phyloP scores from a whole-genome alignment of 179 eudicot genomes.

The Patellifolia procumbens region DNA sequence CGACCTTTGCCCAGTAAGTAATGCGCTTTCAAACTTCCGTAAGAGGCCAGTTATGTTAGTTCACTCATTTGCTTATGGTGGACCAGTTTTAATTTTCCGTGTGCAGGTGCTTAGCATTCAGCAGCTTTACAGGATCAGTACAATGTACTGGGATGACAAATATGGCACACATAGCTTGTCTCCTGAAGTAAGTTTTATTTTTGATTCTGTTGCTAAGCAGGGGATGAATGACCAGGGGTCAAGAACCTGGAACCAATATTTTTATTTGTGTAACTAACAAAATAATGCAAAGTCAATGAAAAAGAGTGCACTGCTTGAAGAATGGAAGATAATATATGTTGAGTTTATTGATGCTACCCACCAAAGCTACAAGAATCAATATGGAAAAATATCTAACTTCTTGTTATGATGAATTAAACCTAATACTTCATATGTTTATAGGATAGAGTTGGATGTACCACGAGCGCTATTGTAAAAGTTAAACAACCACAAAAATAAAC shows the following conservation, averaged over 20 bases:
- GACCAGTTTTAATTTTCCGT: conserved; percentile 28
- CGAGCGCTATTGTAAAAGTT: too few species aligned
- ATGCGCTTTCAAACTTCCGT: conserved; percentile 26
- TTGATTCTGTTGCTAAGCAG: not conserved
- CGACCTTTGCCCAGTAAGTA: conserved; percentile 85
- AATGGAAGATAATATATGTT: too few species aligned
- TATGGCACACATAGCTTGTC: conserved; percentile 92
- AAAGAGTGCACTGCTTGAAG: not conserved
- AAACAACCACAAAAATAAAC: too few species aligned
- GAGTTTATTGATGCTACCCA: not conserved
- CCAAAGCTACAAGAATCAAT: not conserved
- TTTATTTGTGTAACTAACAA: not conserved
- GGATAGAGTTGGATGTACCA: too few species aligned
- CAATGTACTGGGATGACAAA: conserved; percentile 98
- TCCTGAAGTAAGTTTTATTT: conserved; percentile 63
- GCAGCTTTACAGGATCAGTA: conserved; percentile 87
- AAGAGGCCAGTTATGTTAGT: conserved; percentile 16
- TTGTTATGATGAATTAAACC: not conserved
- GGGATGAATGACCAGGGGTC: not conserved
- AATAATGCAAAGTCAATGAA: not conserved
- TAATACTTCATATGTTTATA: too few species aligned
- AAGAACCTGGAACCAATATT: not conserved
- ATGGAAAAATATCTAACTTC: not conserved
- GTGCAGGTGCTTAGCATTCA: conserved; percentile 85
- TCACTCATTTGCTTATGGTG: conserved; percentile 29